Percentiles rank a stretch among this genome's conserved stretches.
Conservation (phyloP, 2,329 filamentous ascomycete genomes). For the Anisogramma anomala region DNA sequence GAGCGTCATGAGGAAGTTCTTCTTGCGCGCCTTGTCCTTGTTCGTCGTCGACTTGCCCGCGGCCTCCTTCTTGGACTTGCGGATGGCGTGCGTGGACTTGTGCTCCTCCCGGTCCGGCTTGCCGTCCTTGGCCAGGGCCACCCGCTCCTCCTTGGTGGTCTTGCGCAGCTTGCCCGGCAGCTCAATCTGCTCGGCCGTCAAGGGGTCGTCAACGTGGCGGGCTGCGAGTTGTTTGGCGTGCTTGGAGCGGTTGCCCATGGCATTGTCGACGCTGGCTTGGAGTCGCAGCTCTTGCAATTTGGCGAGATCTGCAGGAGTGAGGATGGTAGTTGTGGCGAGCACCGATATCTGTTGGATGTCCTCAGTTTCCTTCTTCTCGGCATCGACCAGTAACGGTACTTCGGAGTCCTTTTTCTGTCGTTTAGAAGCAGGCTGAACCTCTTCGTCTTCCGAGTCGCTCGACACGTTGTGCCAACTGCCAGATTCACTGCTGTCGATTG, state of each 20-base stretch:
- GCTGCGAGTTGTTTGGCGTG: constrained; percentile 37
- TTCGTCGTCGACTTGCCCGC: constrained; percentile 96
- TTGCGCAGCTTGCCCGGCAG: constrained; percentile 73
- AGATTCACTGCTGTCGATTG: constrained; percentile 53
- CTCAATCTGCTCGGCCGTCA: constrained; percentile 88
- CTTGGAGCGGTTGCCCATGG: constrained; percentile 35
- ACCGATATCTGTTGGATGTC: constrained; percentile 48
- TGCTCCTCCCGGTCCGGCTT: constrained; percentile 69
- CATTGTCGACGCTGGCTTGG: constrained; percentile 58
- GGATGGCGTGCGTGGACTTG: constrained; percentile 72
- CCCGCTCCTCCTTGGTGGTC: constrained; percentile 77
- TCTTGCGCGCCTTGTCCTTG: constrained; percentile 89
- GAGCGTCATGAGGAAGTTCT: constrained; percentile 98
- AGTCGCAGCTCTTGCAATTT: constrained; percentile 84
- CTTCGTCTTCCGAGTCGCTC: constrained; percentile 69
- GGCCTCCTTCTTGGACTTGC: constrained; percentile 75
- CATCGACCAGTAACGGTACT: constrained; percentile 20
- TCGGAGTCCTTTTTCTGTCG: constrained; percentile 40
- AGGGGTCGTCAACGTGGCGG: constrained; percentile 71
- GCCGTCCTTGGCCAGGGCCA: constrained; percentile 72
- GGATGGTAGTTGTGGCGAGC: constrained; percentile 83
- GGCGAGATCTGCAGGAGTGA: constrained; percentile 90
- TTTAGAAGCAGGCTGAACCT: constrained; percentile 53
- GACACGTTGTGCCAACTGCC: constrained; percentile 85
- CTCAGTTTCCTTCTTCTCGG: constrained; percentile 33